Percentiles rank a stretch among this genome's conserved stretches.
phyloP scores from a whole-genome alignment of 768 basidiomycete species.

The Sarcomyxa edulis region DNA sequence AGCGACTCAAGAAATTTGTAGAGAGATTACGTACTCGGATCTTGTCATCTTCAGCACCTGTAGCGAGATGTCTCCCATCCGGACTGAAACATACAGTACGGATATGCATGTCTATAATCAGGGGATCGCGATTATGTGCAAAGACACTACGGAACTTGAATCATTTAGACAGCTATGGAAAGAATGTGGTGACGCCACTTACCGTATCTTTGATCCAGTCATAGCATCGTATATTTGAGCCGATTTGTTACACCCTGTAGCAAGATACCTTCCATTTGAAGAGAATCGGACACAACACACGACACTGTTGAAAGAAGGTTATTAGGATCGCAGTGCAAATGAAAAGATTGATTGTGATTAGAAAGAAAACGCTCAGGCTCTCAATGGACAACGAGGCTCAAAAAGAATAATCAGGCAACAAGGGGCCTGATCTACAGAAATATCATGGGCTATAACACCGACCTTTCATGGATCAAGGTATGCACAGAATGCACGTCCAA shows the following conservation, averaged over 20 bases:
- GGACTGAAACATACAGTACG: constrained; percentile 94
- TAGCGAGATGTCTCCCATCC: constrained; percentile 89
- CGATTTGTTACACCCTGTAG: constrained; percentile 88
- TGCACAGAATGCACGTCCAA: constrained; percentile 76
- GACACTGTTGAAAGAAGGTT: constrained; percentile 32
- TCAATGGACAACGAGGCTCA: not conserved
- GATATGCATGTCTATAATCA: constrained; percentile 81
- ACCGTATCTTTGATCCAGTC: constrained; percentile 87
- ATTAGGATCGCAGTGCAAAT: constrained; percentile 7
- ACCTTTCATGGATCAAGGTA: constrained; percentile 83
- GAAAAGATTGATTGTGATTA: too few relatives aligned
- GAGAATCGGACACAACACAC: constrained; percentile 94
- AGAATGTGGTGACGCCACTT: constrained; percentile 26
- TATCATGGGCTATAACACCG: constrained; percentile 14
- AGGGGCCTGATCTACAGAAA: not conserved
- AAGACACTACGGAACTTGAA: constrained; percentile 51
- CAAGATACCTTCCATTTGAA: constrained; percentile 85
- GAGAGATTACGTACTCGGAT: constrained; percentile 60
- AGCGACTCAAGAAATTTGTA: constrained; percentile 2
- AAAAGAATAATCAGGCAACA: constrained; percentile 2
- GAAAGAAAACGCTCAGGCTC: not conserved
- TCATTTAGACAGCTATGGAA: constrained; percentile 7
- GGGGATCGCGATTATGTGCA: constrained; percentile 64
- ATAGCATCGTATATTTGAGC: constrained; percentile 95
- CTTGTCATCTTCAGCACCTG: constrained; percentile 91